Base-by-base conservation (phyloP, 306 rosid species). In the Quercus suber region DNA sequence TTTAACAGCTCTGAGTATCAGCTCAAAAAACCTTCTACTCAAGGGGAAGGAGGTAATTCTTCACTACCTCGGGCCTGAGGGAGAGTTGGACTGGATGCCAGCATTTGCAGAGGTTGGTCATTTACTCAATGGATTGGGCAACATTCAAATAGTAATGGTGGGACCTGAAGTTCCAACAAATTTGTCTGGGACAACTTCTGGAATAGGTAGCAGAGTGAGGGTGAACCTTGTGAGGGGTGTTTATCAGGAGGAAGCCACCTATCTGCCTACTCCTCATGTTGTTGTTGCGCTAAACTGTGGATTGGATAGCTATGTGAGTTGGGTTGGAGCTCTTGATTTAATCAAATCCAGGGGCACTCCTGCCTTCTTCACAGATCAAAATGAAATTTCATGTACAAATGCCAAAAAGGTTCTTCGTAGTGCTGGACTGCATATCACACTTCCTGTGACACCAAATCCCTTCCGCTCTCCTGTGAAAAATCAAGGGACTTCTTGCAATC, bases 41-140 rank as follows among this genome's bases (percentile, higher is more conserved):
- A 84, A 90, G 78, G 89, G 94, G 52, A 88, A 88, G 76, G 92
- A 88, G 74, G 90, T 84, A 73, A 79, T 90, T 77, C 69, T 90
- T 75, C 94, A 90, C 86, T 88, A 84, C 74, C 86, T 90, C 10
- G 94, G 90, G 19, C 92, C 90, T 70, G 89, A 90, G 81, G 92
- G 89, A 0, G 94, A 90, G 84, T 81, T 90, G 83, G 94, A 90
- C 77, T 90, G 94, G 94, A 80, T 90, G 88, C 85, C 89, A 15
- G 85, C 92, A 71, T 86, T 88, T 72, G 89, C 90, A 51, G 90
- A 90, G 76, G 85, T 90, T 23, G 89, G 92, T 27, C 91, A 90
- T 71, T 79, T 86, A 61, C 91, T 90, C 45, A 84, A 90, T 80
- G 89, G 92, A 69, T 79, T 83, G 57, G 94, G 94, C 18, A 88